phyloP scores from a whole-genome alignment of 148 eudicot species.

The Camellia lanceoleosa region DNA sequence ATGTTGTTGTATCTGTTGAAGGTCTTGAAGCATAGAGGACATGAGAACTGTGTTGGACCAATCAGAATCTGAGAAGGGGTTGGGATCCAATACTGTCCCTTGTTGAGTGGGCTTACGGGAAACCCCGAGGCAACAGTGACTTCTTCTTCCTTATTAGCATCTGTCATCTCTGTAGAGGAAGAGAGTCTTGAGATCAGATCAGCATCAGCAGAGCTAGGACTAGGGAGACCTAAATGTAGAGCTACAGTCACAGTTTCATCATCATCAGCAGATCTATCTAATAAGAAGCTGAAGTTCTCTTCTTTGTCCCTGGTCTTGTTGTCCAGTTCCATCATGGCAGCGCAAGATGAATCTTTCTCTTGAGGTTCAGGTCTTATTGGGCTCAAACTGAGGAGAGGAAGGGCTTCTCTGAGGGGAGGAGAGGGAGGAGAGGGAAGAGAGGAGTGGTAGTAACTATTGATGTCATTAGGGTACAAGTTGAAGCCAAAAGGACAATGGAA shows the following conservation, averaged over 20 bases:
- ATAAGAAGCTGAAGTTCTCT: neutral
- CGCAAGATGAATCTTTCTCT: slow-evolving; percentile 16
- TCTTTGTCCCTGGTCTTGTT: slow-evolving; percentile 3
- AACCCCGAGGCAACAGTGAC: slow-evolving; percentile 14
- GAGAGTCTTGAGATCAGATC: slow-evolving; percentile 18
- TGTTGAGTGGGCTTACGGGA: slow-evolving; percentile 36
- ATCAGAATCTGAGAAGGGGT: slow-evolving; percentile 89
- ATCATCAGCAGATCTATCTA: slow-evolving; percentile 15
- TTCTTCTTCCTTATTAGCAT: slow-evolving; percentile 13
- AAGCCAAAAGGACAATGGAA: slow-evolving; percentile 9
- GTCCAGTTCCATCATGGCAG: slow-evolving; percentile 17
- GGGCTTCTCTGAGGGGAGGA: slow-evolving; percentile 57
- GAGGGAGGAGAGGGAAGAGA: slow-evolving; percentile 38
- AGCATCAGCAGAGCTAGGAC: slow-evolving; percentile 25
- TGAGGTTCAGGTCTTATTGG: slow-evolving; percentile 32
- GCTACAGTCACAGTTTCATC: slow-evolving; percentile 40
- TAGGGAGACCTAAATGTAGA: slow-evolving; percentile 57
- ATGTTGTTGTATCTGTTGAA: slow-evolving; percentile 95
- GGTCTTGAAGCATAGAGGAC: slow-evolving; percentile 92
- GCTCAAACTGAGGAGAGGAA: slow-evolving; percentile 48
- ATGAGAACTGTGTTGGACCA: slow-evolving; percentile 89
- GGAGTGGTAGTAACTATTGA: neutral
- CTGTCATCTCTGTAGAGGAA: neutral
- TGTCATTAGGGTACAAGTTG: slow-evolving; percentile 7
- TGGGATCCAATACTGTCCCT: slow-evolving; percentile 95